A percentile compares a stretch with the other conserved stretches of the same genome.
Evolutionary conservation across 345 rosid genomes (phyloP).

Genomic region (Geranium brycei): DNA sequence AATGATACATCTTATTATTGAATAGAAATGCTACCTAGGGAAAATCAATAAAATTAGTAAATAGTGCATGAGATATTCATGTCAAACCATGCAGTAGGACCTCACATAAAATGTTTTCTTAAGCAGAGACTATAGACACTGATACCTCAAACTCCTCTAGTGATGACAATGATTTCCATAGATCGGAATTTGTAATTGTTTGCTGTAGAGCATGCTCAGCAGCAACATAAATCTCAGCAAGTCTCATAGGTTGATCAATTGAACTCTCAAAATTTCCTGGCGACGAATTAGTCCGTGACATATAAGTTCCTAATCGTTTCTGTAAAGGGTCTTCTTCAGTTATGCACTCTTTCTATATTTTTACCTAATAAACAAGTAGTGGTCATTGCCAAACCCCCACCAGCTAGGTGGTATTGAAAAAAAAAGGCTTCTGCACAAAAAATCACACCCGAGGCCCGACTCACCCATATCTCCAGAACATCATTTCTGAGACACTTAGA

Average conservation of each 20-base stretch:
- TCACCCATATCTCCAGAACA: constrained; percentile 29
- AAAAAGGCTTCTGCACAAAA: too few relatives aligned
- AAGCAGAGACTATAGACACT: constrained; percentile 4
- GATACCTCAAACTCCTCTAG: constrained; percentile 76
- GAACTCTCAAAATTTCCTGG: constrained; percentile 77
- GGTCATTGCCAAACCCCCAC: too few relatives aligned
- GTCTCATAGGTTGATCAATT: constrained; percentile 84
- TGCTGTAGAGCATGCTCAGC: constrained; percentile 70
- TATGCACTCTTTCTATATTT: too few relatives aligned
- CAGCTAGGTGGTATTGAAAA: too few relatives aligned
- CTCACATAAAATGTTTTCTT: background rate
- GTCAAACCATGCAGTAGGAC: background rate
- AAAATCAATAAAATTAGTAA: background rate
- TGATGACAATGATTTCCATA: constrained; percentile 68
- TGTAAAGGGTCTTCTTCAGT: constrained; percentile 7
- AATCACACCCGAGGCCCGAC: too few relatives aligned
- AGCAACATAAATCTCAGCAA: constrained; percentile 89
- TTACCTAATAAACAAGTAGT: too few relatives aligned
- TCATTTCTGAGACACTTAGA: constrained; percentile 31
- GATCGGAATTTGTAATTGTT: constrained; percentile 61
- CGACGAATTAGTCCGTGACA: constrained; percentile 67
- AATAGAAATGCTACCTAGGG: background rate
- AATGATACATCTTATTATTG: background rate
- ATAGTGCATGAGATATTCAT: background rate
- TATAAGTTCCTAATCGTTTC: constrained; percentile 33